These are phyloP conservation scores for Dactylellina cionopaga DNA, from an alignment of 2,329 filamentous ascomycete species.

Conservation along the genomic window DNA sequence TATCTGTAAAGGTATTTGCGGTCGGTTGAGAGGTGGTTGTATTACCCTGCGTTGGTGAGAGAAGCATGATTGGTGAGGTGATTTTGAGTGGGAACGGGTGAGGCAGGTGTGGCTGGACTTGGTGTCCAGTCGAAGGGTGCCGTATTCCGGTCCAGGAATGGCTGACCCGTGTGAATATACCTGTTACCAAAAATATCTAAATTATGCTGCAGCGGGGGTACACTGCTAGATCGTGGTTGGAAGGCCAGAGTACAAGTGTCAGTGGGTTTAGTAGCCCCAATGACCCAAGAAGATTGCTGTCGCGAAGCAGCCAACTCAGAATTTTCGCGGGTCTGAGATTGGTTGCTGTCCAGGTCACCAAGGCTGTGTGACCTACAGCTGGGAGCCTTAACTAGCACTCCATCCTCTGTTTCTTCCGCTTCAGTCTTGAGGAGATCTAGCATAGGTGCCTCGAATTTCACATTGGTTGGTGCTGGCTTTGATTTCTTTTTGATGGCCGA, in stretches of 20 bases:
- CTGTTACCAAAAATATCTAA: conserved; percentile 8
- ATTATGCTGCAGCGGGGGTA: conserved; percentile 2
- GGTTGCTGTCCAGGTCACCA: not conserved
- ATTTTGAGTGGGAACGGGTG: conserved; percentile 7
- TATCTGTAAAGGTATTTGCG: not conserved
- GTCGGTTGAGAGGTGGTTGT: not conserved
- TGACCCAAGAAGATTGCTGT: conserved; percentile 22
- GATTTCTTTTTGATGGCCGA: conserved; percentile 1
- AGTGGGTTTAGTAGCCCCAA: conserved; percentile 3
- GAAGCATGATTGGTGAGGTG: not conserved
- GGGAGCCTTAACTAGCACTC: not conserved
- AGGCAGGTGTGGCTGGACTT: conserved; percentile 24
- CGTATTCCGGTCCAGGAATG: conserved; percentile 4
- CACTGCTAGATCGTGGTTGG: conserved; percentile 17
- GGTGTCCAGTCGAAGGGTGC: conserved; percentile 25
- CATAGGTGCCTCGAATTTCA: conserved; percentile 1
- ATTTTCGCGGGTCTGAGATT: conserved; percentile 1
- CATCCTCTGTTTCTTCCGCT: conserved; percentile 14
- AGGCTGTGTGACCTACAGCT: not conserved
- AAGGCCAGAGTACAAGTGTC: not conserved
- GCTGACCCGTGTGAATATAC: not conserved
- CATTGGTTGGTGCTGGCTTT: not conserved
- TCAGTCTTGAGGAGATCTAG: conserved; percentile 17
- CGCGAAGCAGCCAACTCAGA: not conserved
- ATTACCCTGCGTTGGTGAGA: not conserved